Evolutionary conservation across 352 stramenopile species (phyloP).

Genomic region (Pythium folliculosum): DNA sequence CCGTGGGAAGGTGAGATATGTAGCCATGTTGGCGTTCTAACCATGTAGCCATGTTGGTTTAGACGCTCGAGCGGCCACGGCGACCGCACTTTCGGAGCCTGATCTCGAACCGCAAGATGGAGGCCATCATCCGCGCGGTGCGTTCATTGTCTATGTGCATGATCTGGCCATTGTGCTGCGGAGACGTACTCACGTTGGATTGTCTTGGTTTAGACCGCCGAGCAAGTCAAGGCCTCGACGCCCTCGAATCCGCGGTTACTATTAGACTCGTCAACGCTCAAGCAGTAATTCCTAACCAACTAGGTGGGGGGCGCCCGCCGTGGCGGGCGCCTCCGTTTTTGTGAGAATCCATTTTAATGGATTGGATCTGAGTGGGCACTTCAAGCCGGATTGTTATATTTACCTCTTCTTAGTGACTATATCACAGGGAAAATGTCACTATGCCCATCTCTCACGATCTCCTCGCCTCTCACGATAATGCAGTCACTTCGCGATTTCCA

Average conservation of each 20-base stretch:
- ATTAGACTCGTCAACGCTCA: constrained; percentile 32
- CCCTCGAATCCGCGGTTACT: constrained; percentile 47
- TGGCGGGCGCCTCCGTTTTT: no score
- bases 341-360: no score
- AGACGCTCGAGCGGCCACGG: constrained; percentile 46
- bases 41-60: neutral
- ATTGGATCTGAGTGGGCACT: no score
- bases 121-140: constrained; percentile 53
- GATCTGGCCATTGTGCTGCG: neutral
- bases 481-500: no score
- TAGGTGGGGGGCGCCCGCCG: no score
- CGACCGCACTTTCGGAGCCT: constrained; percentile 63
- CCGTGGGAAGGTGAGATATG: neutral
- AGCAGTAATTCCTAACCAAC: neutral
- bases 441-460: no score
- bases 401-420: no score
- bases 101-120: constrained; percentile 65
- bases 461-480: no score
- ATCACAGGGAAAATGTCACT: no score
- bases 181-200: neutral
- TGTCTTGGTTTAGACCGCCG: constrained; percentile 39
- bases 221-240: constrained; percentile 48
- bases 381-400: no score
- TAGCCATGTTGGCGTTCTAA: neutral
- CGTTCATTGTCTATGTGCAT: neutral